Percentiles rank a stretch among this genome's conserved stretches.
Evolutionary conservation across 352 stramenopile species (phyloP).

Genomic region (Thraustochytrium striatum): DNA sequence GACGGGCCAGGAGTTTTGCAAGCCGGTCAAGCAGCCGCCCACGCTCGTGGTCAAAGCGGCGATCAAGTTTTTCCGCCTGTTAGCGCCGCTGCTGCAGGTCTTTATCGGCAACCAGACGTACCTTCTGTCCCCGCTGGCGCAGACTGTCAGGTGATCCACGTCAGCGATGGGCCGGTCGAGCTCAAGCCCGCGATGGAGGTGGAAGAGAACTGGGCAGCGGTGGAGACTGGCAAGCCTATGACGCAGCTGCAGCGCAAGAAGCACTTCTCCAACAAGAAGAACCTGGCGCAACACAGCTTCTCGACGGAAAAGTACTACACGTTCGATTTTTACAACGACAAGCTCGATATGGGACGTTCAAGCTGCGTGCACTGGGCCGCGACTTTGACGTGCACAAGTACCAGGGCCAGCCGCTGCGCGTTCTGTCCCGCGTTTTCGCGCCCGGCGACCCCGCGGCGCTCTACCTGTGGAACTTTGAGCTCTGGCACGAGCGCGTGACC

Average conservation of each 20-base stretch:
- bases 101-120: conserved; percentile 37
- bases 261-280: conserved; percentile 29
- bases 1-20: conserved; percentile 48
- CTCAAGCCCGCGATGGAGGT: conserved; percentile 26
- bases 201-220: conserved; percentile 23
- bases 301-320: conserved; percentile 37
- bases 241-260: background rate
- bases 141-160: conserved; percentile 32
- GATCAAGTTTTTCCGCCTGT: conserved; percentile 38
- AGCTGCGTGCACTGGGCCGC: conserved; percentile 24
- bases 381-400: conserved; percentile 30
- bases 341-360: conserved; percentile 40
- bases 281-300: conserved; percentile 1
- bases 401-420: conserved; percentile 30
- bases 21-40: conserved; percentile 28
- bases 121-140: conserved; percentile 27
- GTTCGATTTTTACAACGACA: conserved; percentile 51
- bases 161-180: conserved; percentile 11
- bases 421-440: conserved; percentile 5
- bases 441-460: background rate
- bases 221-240: conserved; percentile 1
- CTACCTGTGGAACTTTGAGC: conserved; percentile 49
- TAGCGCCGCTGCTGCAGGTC: conserved; percentile 40
- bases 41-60: background rate
- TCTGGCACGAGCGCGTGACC: conserved; percentile 51